Conservation (phyloP, 2,329 filamentous ascomycete genomes). For the Sporothrix pallida region DNA sequence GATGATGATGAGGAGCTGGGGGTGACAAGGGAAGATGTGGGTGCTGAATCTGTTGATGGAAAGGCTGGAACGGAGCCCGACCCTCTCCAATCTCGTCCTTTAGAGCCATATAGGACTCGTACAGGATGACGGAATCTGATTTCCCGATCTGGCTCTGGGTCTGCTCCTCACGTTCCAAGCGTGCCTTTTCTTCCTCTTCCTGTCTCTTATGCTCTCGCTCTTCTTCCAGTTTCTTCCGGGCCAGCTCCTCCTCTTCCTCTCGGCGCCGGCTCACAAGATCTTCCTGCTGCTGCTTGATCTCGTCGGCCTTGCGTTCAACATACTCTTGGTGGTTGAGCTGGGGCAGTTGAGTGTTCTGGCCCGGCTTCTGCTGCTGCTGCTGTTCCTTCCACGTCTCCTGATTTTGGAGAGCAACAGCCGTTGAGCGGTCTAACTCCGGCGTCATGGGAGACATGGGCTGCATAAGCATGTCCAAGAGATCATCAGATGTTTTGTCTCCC, state of each 20-base stretch:
- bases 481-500: too few species aligned
- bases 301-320: not conserved
- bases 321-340: not conserved
- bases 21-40: not conserved
- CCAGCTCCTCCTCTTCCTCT: not conserved
- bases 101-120: conserved; percentile 8
- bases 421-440: not conserved
- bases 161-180: not conserved
- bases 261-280: not conserved
- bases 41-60: not conserved
- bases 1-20: not conserved
- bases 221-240: not conserved
- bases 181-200: not conserved
- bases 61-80: too few species aligned
- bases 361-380: too few species aligned
- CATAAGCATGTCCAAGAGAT: too few species aligned
- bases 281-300: conserved; percentile 4
- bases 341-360: not conserved
- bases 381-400: not conserved
- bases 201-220: not conserved
- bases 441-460: not conserved
- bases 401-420: not conserved
- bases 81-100: not conserved
- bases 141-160: too few species aligned
- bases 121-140: not conserved